phyloP scores from a whole-genome alignment of 2,329 filamentous ascomycete genomes.

The Pseudopyrenochaeta lycopersici region DNA sequence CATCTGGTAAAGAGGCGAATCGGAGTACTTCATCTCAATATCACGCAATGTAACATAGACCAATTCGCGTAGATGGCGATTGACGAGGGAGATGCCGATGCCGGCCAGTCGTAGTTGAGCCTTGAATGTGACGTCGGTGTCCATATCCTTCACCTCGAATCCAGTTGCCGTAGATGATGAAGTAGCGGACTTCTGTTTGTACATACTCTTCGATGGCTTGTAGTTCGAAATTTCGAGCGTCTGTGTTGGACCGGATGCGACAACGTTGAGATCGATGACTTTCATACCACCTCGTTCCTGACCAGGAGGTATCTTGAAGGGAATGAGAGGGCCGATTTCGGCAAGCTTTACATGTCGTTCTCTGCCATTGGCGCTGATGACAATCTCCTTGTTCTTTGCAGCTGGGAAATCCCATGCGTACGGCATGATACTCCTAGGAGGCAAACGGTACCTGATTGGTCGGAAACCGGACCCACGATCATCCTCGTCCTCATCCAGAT shows the following conservation, averaged over 20 bases:
- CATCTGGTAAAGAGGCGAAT: conserved; percentile 94
- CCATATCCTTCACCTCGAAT: conserved; percentile 94
- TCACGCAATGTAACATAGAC: conserved; percentile 94
- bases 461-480: conserved; percentile 86
- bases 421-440: conserved; percentile 96
- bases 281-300: conserved; percentile 73
- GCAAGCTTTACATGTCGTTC: conserved; percentile 93
- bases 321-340: conserved; percentile 94
- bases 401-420: conserved; percentile 99
- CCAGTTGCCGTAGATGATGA: conserved; percentile 71
- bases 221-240: conserved; percentile 94
- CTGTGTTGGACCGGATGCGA: conserved; percentile 93
- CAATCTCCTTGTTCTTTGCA: conserved; percentile 92
- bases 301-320: conserved; percentile 83
- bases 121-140: conserved; percentile 87
- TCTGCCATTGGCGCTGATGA: conserved; percentile 79
- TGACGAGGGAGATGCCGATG: conserved; percentile 92
- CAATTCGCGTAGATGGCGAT: conserved; percentile 87
- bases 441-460: conserved; percentile 89
- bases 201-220: conserved; percentile 90
- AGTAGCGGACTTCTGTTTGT: conserved; percentile 69
- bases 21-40: conserved; percentile 87
- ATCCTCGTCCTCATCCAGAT: conserved; percentile 89
- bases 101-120: conserved; percentile 89
- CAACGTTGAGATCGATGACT: conserved; percentile 96